A percentile compares a stretch with the other conserved stretches of the same genome.
phyloP scores from a whole-genome alignment of 148 eudicot genomes.

The Nyssa sinensis region DNA sequence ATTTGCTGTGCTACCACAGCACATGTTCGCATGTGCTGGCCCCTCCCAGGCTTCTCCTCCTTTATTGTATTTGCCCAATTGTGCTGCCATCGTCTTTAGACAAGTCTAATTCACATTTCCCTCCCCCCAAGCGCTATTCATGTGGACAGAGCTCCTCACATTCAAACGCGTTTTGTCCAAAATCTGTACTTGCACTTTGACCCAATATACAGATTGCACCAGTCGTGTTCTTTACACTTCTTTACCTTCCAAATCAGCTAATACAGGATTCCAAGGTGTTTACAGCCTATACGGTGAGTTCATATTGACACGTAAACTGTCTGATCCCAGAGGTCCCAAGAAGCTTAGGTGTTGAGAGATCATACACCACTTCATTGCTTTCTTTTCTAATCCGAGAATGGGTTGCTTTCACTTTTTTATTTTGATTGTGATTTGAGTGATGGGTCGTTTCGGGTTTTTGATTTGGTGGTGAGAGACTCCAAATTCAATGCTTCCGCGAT shows the following conservation, averaged over 20 bases:
- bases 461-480: constrained; percentile 6
- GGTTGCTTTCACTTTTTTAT: constrained; percentile 19
- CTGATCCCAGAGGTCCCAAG: background rate
- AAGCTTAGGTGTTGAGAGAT: background rate
- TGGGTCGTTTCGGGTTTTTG: constrained; percentile 15
- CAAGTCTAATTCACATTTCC: background rate
- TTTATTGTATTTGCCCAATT: constrained; percentile 1
- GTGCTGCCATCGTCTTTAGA: background rate
- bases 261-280: background rate
- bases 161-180: background rate
- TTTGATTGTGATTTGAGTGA: background rate
- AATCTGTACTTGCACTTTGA: background rate
- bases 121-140: background rate
- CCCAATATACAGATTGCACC: background rate
- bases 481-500: constrained; percentile 8
- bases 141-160: background rate
- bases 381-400: constrained; percentile 14
- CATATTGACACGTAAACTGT: background rate
- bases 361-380: constrained; percentile 4
- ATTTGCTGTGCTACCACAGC: no score
- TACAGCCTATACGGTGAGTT: background rate
- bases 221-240: background rate
- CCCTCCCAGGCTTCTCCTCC: background rate
- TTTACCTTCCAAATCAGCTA: background rate
- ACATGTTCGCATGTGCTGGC: background rate